Evolutionary conservation across 78 protist species (phyloP), one percentile per base, ranked within the genome.

Genomic region (Trichosphaerium sp.): DNA sequence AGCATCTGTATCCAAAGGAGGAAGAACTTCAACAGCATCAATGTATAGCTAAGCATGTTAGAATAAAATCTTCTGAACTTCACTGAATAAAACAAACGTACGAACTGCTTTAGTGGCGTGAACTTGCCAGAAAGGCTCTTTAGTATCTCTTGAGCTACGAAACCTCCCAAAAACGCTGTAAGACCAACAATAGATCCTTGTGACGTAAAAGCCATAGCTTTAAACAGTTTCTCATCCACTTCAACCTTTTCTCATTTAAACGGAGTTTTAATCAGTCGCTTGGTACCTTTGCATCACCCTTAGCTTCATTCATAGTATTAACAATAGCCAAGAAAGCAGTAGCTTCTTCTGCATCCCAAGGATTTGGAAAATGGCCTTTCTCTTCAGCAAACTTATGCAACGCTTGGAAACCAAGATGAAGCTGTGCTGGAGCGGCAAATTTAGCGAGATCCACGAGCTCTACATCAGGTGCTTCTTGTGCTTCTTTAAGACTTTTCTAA

Each of bases 71-170:
- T n/a, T n/a, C n/a, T 87, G 21, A 87, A 66, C 14, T 29, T 29
- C 75, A 88, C 92, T 29, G 41, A 4, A 61, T 48, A 39, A 61
- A 86, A 93, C 40, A 75, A 74, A 68, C 83, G 88, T 11, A 93
- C 42, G 84, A 82, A 89, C 67, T 94, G 98, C 38, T 7, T 15
- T n/a, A 95, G 38, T 39, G 99, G 99, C 26, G 54, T 65, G 73
- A 84, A 93, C 83, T 95, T 97, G 57, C 95, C 96, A 23, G 91
- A 58, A 67, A 74, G 55, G 0, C 94, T 91, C 92, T 97, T 97
- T 42, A 97, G 56, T 12, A 76, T 89, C 74, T 92, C 96, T 70
- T 92, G 96, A 1, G 93, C 96, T 6, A 85, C 85, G 35, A 88
- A 54, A 23, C 91, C 93, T 29, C 96, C 96, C 4, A 85, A 11